These are phyloP conservation scores for Phialophora expanda DNA, from an alignment of 2,329 filamentous ascomycete species.

Conservation along the genomic window DNA sequence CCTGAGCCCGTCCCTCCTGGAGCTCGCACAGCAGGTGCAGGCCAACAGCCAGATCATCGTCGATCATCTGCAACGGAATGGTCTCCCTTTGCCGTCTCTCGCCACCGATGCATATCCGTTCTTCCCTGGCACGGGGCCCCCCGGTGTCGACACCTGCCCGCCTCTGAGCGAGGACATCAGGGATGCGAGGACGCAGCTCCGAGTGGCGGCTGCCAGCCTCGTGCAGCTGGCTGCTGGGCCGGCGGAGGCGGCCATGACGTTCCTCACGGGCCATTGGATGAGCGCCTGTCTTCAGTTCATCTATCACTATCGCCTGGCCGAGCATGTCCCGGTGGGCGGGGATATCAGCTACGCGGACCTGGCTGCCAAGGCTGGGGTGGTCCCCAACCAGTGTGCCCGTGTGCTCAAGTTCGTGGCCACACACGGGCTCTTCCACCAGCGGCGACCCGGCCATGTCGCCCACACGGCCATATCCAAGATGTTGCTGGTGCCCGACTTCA, in stretches of 20 bases:
- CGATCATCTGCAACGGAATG: conserved; percentile 16
- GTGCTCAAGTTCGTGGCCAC: conserved; percentile 42
- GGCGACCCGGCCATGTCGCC: conserved; percentile 47
- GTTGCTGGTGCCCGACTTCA: conserved; percentile 44
- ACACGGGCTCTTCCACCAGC: conserved; percentile 42
- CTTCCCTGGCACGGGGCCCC: conserved; percentile 22
- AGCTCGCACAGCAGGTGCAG: conserved; percentile 14
- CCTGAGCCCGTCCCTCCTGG: conserved; percentile 4
- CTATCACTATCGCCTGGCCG: conserved; percentile 39
- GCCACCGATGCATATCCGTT: conserved; percentile 22
- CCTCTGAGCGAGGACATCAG: conserved; percentile 8
- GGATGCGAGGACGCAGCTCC: conserved; percentile 8
- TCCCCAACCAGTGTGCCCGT: conserved; percentile 37
- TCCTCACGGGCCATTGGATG: conserved; percentile 3
- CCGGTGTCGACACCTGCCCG: conserved; percentile 4
- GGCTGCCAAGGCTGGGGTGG: conserved; percentile 35
- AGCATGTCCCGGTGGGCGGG: conserved; percentile 39
- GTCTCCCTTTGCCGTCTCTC: conserved; percentile 11
- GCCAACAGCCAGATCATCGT: conserved; percentile 5
- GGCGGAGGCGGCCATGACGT: background rate
- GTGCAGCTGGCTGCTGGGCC: conserved; percentile 15
- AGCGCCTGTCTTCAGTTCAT: conserved; percentile 44
- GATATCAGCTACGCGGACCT: conserved; percentile 34
- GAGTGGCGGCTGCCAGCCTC: conserved; percentile 7
- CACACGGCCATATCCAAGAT: conserved; percentile 62